Conservation (phyloP, 306 rosid genomes). For the Prunus mongolica region DNA sequence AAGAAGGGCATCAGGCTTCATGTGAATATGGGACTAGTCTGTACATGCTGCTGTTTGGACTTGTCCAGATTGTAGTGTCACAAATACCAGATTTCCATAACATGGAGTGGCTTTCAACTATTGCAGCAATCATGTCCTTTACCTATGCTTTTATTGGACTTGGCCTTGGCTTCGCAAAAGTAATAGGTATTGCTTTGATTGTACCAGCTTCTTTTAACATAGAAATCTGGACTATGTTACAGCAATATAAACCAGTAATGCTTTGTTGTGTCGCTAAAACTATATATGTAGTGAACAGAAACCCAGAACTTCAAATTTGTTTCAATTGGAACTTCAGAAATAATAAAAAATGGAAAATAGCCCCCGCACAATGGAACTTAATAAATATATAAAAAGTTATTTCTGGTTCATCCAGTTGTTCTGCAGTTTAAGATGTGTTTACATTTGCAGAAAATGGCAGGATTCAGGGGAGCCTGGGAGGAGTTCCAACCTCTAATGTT, state of each 20-base stretch:
- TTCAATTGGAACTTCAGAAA: neutral
- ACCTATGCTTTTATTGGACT: constrained; percentile 64
- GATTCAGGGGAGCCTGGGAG: constrained; percentile 65
- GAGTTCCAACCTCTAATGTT: constrained; percentile 54
- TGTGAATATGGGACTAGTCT: constrained; percentile 47
- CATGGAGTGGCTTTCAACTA: constrained; percentile 69
- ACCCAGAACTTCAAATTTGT: neutral
- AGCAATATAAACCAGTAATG: too few relatives aligned
- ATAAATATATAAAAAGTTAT: too few relatives aligned
- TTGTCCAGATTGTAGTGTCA: constrained; percentile 61
- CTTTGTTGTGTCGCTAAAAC: too few relatives aligned
- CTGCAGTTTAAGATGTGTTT: neutral
- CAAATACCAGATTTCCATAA: constrained; percentile 77
- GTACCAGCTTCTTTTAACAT: neutral
- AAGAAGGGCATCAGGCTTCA: constrained; percentile 67
- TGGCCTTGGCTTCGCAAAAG: constrained; percentile 65
- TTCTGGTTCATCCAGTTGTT: neutral
- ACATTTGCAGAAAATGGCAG: constrained; percentile 61
- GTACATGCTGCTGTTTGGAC: constrained; percentile 72
- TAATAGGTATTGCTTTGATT: constrained; percentile 42
- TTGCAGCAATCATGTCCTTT: constrained; percentile 79
- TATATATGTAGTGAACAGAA: neutral
- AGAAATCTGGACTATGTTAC: neutral
- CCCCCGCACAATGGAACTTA: too few relatives aligned
- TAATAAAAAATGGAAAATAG: too few relatives aligned